Percentiles rank a stretch among this genome's conserved stretches.
phyloP scores from a whole-genome alignment of 768 basidiomycete genomes.

The Boletus rufocinnamomeus region DNA sequence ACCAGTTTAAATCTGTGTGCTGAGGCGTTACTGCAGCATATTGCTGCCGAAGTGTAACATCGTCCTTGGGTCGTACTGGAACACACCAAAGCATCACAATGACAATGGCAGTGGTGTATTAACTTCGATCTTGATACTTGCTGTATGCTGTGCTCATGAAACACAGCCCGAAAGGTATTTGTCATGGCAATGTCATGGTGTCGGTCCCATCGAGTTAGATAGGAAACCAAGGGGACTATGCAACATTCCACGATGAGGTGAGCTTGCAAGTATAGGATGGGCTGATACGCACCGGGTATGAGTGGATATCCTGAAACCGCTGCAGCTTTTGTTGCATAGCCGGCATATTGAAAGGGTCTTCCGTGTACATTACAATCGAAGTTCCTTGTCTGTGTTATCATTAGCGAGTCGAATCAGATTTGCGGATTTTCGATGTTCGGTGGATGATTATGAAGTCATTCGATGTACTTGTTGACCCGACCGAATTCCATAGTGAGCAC shows the following conservation, averaged over 20 bases:
- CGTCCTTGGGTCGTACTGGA: not conserved
- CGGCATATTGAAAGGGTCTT: not conserved
- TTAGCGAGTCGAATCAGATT: not conserved
- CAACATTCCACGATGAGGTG: not conserved
- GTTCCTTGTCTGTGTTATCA: not conserved
- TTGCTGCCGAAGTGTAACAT: not conserved
- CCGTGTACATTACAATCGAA: not conserved
- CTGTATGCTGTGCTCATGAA: not conserved
- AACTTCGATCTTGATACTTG: not conserved
- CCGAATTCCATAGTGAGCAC: not conserved
- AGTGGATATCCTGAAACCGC: not conserved
- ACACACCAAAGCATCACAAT: not conserved
- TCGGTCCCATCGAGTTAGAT: not conserved
- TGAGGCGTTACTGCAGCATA: not conserved
- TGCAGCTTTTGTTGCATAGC: not conserved
- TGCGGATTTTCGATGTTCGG: not conserved
- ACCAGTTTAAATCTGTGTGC: not conserved
- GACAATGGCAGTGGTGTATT: not conserved
- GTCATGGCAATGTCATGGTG: too few species aligned
- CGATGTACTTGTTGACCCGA: not conserved
- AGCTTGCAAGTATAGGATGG: not conserved
- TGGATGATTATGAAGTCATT: not conserved
- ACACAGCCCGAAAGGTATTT: not conserved
- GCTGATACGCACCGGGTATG: not conserved
- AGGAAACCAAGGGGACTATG: not conserved